Percentiles rank a stretch among this genome's conserved stretches.
These are phyloP conservation scores for Alloteropsis semialata DNA, from an alignment of 176 grass and related monocot genomes.

Conservation along the genomic window DNA sequence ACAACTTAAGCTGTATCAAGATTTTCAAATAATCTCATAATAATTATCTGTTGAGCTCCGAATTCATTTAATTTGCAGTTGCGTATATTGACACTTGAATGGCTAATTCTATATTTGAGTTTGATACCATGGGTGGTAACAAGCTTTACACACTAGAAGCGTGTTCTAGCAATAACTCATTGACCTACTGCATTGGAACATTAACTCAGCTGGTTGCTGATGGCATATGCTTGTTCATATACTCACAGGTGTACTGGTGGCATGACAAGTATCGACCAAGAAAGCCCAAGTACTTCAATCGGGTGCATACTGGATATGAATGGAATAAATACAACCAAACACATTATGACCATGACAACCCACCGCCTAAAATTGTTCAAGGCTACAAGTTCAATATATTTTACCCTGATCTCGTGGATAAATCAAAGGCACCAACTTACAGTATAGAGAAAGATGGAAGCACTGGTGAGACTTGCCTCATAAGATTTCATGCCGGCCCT, in stretches of 20 bases:
- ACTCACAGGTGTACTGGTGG: constrained; percentile 91
- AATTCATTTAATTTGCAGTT: constrained; percentile 7
- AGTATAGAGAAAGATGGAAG: constrained; percentile 90
- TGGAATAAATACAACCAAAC: constrained; percentile 99
- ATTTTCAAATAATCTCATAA: background rate
- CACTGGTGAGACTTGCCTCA: constrained; percentile 79
- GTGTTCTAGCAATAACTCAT: background rate
- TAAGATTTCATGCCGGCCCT: constrained; percentile 92
- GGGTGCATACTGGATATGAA: constrained; percentile 96
- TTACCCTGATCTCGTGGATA: constrained; percentile 97
- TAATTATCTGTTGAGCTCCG: background rate
- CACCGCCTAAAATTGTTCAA: constrained; percentile 92
- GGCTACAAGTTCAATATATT: constrained; percentile 99
- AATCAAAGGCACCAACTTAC: constrained; percentile 80
- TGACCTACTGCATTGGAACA: background rate
- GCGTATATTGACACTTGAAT: background rate
- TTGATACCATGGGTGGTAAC: background rate
- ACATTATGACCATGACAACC: constrained; percentile 96
- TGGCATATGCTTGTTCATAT: constrained; percentile 19
- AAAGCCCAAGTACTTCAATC: constrained; percentile 98
- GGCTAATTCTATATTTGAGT: background rate
- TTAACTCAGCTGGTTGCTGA: constrained; percentile 16
- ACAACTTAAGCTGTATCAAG: background rate
- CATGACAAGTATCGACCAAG: constrained; percentile 93
- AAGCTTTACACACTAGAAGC: background rate